Evolutionary conservation across 1,139 yeast species (phyloP), one percentile per base, ranked within the genome.

Genomic region (Kodamaea suecica): DNA sequence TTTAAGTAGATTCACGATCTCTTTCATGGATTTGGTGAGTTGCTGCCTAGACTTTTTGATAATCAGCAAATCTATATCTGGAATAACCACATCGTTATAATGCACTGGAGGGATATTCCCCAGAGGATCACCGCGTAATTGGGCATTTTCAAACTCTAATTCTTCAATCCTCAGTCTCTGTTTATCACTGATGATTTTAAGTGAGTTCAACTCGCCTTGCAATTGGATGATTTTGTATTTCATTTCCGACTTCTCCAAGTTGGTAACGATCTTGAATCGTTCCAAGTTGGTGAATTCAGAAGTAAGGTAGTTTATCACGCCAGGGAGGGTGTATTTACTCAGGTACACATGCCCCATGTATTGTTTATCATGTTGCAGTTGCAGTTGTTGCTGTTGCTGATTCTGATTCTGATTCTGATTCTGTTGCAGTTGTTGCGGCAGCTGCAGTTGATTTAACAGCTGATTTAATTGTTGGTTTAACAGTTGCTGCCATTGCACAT

Each of bases 251-350:
- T 70, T 70, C 48, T 78, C 83, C 45, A 78, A 57, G 48, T 73
- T 77, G 40, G 74, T 68, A 59, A 74, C 63, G 52, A 78, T 74
- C 48, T 76, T 71, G 54, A 68, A 76, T 38, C 79, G 57, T 48
- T 78, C 84, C 42, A 76, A 63, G 39, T 73, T 70, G 19, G 83
- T 76, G 55, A 77, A 78, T 45, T 78, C 83, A 7, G 75, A 66
- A 23, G 80, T 79, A 36, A 78, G 58, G 48, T 78, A 78, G 48
- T 75, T 77, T 57, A 78, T 77, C n/a, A 78, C 77, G 2, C 84
- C 84, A 0, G 84, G 84, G 17, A 78, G 61, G 2, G 81, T 76
- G 44, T 77, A 77, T 33, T 69, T 25, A 6, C 21, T 9, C 21
- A 19, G 21, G 21, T 19, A 19, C 8, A 6, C 21, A 19, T 19